Evolutionary conservation across 257 asterid genomes (phyloP).

Genomic region (Ajuga chamaepitys): DNA sequence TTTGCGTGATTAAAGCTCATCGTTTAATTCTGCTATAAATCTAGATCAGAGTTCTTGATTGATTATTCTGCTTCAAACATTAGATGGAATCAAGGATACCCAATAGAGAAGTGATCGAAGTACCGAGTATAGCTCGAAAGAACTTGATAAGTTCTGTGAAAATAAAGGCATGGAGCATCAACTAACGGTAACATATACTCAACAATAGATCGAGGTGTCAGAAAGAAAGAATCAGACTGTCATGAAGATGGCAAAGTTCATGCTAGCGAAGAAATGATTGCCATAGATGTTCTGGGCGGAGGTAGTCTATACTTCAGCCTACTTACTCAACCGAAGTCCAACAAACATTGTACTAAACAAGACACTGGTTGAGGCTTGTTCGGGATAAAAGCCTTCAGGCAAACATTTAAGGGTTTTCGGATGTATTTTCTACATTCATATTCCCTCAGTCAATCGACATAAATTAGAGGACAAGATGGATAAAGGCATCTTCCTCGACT

Average conservation of each 20-base stretch:
- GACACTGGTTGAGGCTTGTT: not conserved
- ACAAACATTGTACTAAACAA: not conserved
- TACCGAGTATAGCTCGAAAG: not conserved
- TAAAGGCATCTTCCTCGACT: not conserved
- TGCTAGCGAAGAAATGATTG: not conserved
- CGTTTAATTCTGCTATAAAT: no score
- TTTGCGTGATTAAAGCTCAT: no score
- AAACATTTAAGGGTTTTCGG: not conserved
- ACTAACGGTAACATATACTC: not conserved
- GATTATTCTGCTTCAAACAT: no score
- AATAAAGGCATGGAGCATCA: not conserved
- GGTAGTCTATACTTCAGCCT: not conserved
- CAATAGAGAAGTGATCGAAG: not conserved
- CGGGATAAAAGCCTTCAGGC: not conserved
- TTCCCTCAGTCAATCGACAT: not conserved
- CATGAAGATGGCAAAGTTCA: not conserved
- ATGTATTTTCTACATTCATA: not conserved
- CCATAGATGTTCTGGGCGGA: not conserved
- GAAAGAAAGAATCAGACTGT: not conserved
- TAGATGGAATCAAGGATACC: no score
- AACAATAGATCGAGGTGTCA: not conserved
- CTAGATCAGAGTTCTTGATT: no score
- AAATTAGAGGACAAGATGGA: not conserved
- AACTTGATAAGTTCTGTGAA: not conserved
- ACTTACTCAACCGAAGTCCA: not conserved